Evolutionary conservation across 208 protist species (phyloP).

Genomic region (Trypanosoma platydactyli): DNA sequence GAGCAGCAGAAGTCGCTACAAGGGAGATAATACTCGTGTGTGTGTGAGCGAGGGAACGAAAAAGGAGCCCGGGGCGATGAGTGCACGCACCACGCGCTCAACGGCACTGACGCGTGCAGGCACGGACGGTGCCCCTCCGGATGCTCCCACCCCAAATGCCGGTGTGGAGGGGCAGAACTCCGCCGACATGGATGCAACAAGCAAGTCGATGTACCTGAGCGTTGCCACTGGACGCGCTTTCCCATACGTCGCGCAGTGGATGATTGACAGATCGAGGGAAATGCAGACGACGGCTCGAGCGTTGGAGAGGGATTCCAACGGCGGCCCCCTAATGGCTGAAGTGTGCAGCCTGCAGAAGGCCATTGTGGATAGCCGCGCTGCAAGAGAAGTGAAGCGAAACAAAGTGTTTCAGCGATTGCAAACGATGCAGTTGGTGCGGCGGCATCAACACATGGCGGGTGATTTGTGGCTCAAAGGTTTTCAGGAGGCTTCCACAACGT

Average conservation of each 20-base stretch:
- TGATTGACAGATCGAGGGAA: constrained; percentile 22
- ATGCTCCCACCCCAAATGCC: background rate
- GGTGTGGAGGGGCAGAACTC: constrained; percentile 2
- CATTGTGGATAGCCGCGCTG: background rate
- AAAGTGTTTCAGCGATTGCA: constrained; percentile 15
- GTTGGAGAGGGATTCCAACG: background rate
- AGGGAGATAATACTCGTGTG: no score
- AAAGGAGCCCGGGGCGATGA: background rate
- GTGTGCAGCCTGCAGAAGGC: background rate
- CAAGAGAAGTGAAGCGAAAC: constrained; percentile 1
- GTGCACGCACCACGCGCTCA: background rate
- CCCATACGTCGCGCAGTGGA: constrained; percentile 41
- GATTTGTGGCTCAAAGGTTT: constrained; percentile 23
- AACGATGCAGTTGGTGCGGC: constrained; percentile 11
- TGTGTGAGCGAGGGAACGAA: background rate
- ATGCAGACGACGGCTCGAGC: constrained; percentile 8
- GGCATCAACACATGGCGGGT: constrained; percentile 16
- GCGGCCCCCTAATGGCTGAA: background rate
- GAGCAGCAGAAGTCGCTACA: no score
- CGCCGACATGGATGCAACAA: constrained; percentile 16
- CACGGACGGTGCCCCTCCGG: background rate
- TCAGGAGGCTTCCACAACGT: constrained; percentile 9
- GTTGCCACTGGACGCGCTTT: constrained; percentile 39
- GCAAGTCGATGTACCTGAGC: constrained; percentile 31
- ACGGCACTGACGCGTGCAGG: background rate